Base-by-base conservation (phyloP, 805 yeast genomes). In the Starmerella asiatica region DNA sequence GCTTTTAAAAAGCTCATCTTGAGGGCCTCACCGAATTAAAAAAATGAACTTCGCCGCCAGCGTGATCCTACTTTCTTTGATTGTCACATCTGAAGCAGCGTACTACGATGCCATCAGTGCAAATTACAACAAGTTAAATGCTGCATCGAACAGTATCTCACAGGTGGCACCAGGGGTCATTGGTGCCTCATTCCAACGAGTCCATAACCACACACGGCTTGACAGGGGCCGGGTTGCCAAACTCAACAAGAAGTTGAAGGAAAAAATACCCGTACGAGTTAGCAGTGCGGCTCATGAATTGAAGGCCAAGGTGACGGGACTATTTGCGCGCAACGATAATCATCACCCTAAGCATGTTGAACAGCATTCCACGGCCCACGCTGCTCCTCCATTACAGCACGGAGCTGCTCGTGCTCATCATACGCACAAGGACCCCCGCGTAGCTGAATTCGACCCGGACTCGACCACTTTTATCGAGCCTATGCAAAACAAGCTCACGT, bases 401-500 rank as follows among this genome's bases (percentile, higher is more conserved):
- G n/a, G n/a, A n/a, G 26, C 7, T 7, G 26, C 9, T 7, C 11
- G 9, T 7, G 7, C 26, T 7, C 26, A 23, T 23, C 26, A 23
- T 11, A 23, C 9, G 9, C 26, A 23, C 26, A 23, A 7, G 26
- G 26, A 23, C 11, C 26, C 26, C 26, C 26, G 11, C 26, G 11
- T 11, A 7, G 26, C 26, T 11, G 11, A 11, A 7, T 7, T 23
- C 26, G 26, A 23, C 11, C 9, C 26, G 7, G 26, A 7, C 11
- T 11, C 26, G 7, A 7, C 26, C 7, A 23, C 26, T 7, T 39
- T 33, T 16, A 21, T 29, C 4, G 43, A 38, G 28, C 18, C 34
- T n/a, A 37, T 57, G 32, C 24, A 43, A 31, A 57, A 57, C 39
- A 45, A 46, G 12, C 44, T 57, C 38, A 57, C 62, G 0, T 57